Evolutionary conservation across 352 stramenopile species (phyloP).

Genomic region (Pythium pyrilobum): DNA sequence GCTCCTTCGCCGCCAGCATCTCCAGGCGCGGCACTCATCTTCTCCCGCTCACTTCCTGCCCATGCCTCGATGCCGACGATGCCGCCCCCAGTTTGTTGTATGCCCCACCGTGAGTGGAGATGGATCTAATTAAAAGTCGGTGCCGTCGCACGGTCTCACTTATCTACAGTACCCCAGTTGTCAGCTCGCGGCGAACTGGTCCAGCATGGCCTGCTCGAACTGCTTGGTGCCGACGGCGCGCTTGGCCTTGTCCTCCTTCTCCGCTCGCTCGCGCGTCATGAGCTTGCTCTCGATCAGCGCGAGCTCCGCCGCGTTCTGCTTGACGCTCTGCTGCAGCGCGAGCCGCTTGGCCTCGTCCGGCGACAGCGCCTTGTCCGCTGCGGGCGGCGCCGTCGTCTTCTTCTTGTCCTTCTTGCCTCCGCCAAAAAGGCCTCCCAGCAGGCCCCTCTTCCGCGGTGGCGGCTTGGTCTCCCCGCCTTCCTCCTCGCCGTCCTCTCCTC

Average conservation of each 20-base stretch:
- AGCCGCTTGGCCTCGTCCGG: slow-evolving; percentile 32
- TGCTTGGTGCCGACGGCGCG: slow-evolving; percentile 34
- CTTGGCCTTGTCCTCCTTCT: slow-evolving; percentile 33
- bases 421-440: slow-evolving; percentile 2
- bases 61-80: background rate
- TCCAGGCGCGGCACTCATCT: background rate
- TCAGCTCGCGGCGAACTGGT: slow-evolving; percentile 44
- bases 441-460: slow-evolving; percentile 2
- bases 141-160: no score
- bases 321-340: slow-evolving; percentile 27
- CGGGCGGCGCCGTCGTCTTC: background rate
- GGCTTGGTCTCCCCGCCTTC: background rate
- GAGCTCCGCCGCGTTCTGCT: slow-evolving; percentile 14
- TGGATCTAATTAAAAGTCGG: no score
- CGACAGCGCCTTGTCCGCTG: slow-evolving; percentile 11
- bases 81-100: background rate
- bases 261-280: slow-evolving; percentile 23
- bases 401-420: slow-evolving; percentile 1
- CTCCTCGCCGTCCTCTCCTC: background rate
- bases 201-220: slow-evolving; percentile 45
- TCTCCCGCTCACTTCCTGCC: background rate
- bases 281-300: slow-evolving; percentile 27
- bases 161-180: background rate
- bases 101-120: no score
- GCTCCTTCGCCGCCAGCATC: background rate